Percentiles rank a stretch among this genome's conserved stretches.
These are phyloP conservation scores for Leccinum subrobustum DNA, from an alignment of 1,284 basidiomycete species.

Conservation along the genomic window DNA sequence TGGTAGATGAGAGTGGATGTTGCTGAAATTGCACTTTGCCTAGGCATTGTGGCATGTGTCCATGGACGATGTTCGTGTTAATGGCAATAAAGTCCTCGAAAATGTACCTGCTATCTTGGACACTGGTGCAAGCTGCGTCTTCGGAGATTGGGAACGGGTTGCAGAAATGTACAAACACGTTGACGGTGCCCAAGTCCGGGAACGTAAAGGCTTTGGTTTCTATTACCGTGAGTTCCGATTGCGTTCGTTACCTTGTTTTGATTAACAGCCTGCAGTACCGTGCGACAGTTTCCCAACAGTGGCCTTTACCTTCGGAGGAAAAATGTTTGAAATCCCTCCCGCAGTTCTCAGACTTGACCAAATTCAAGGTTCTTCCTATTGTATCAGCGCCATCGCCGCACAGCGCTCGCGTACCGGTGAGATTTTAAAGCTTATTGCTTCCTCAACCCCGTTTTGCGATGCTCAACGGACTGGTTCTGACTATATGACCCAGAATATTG, in stretches of 20 bases:
- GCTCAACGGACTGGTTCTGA: neutral
- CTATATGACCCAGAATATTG: neutral
- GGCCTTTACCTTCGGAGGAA: neutral
- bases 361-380: neutral
- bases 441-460: neutral
- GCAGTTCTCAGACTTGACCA: neutral
- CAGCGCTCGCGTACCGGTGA: neutral
- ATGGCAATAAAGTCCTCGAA: neutral
- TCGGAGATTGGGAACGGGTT: neutral
- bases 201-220: neutral
- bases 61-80: neutral
- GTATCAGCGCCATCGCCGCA: neutral
- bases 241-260: neutral
- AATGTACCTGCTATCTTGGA: neutral
- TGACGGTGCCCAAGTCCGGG: neutral
- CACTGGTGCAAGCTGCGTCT: neutral
- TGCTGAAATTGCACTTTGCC: neutral
- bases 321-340: neutral
- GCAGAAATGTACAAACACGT: neutral
- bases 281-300: neutral
- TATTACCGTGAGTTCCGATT: neutral
- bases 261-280: neutral
- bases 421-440: neutral
- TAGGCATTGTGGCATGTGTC: neutral
- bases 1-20: neutral